A percentile compares a stretch with the other conserved stretches of the same genome.
Evolutionary conservation across 306 rosid genomes (phyloP).

Genomic region (Amphicarpaea edgeworthii): DNA sequence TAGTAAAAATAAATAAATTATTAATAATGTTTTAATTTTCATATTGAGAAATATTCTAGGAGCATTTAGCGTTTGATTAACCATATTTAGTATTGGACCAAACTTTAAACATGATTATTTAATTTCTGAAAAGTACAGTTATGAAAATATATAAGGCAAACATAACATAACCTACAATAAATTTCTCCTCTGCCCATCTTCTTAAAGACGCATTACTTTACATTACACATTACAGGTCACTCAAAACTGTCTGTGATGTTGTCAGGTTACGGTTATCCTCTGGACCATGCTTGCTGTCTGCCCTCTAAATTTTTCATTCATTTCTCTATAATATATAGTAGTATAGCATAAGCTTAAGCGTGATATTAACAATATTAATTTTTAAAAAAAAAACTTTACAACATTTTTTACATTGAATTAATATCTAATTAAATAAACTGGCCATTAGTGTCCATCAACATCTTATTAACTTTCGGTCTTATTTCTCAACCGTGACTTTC

Average conservation of each 20-base stretch:
- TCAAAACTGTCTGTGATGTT: not conserved
- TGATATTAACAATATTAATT: not conserved
- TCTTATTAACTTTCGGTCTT: not conserved
- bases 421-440: not conserved
- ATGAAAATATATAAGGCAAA: not conserved
- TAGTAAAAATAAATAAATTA: no score
- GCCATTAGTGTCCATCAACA: not conserved
- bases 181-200: not conserved
- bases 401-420: not conserved
- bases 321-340: not conserved
- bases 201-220: not conserved
- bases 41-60: no score
- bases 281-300: not conserved
- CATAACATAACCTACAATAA: not conserved
- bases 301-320: not conserved
- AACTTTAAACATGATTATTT: no score
- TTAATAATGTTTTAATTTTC: no score
- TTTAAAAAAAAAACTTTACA: not conserved
- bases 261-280: not conserved
- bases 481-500: conserved; percentile 2
- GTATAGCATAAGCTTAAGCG: not conserved
- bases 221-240: conserved; percentile 4
- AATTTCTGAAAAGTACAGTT: no score
- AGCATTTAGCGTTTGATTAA: no score
- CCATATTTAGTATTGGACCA: no score